These are phyloP conservation scores for Capsicum rhomboideum DNA, from an alignment of 257 asterid genomes.

Conservation along the genomic window DNA sequence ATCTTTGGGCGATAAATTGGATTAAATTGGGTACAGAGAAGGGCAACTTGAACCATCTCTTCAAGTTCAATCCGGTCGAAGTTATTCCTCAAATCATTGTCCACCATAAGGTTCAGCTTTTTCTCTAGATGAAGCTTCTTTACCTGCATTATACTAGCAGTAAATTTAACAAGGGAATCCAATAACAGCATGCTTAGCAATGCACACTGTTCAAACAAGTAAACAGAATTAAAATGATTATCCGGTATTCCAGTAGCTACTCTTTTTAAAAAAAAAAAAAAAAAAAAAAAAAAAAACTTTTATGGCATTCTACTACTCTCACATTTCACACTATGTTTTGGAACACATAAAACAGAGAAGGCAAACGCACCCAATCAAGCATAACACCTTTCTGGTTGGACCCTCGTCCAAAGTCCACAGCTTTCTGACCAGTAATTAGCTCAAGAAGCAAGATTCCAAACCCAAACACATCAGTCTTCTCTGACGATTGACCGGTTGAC, in stretches of 20 bases:
- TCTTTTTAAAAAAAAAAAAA: no score
- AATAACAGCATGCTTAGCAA: background rate
- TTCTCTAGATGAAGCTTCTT: constrained; percentile 24
- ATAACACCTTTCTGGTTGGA: constrained; percentile 21
- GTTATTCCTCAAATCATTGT: constrained; percentile 12
- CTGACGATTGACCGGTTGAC: constrained; percentile 30
- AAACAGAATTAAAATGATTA: background rate
- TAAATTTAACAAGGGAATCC: background rate
- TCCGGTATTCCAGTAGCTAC: background rate
- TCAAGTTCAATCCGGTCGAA: constrained; percentile 22
- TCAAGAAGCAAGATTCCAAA: constrained; percentile 28
- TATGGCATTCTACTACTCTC: background rate
- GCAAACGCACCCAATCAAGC: constrained; percentile 23
- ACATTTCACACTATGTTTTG: background rate
- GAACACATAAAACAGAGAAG: background rate
- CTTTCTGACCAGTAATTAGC: constrained; percentile 24
- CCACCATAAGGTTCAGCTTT: constrained; percentile 20
- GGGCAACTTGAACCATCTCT: constrained; percentile 29
- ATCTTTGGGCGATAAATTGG: constrained; percentile 25
- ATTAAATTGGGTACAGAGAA: constrained; percentile 22
- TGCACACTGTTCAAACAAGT: background rate
- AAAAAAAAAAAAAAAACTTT: background rate
- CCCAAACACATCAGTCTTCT: constrained; percentile 30
- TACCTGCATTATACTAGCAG: constrained; percentile 9
- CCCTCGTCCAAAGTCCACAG: constrained; percentile 17